Evolutionary conservation across 129 eudicot genomes (phyloP).

Genomic region (Saposhnikovia divaricata): DNA sequence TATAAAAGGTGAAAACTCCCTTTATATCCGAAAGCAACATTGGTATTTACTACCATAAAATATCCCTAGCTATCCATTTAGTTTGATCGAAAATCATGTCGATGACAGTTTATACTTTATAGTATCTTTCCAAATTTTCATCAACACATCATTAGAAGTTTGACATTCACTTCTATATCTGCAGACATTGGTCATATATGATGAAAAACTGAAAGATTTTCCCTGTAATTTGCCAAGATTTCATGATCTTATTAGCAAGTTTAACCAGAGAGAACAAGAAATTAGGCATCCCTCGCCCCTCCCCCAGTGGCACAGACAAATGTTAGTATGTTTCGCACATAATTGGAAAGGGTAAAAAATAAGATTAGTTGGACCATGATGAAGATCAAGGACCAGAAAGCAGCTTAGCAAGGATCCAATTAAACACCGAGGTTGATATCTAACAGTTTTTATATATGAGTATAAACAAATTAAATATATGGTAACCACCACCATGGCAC

Average conservation of each 20-base stretch:
- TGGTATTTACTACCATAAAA: not conserved
- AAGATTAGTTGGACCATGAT: too few relatives aligned
- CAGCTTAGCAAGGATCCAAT: not conserved
- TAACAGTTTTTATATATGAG: not conserved
- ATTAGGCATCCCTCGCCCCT: too few relatives aligned
- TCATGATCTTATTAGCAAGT: too few relatives aligned
- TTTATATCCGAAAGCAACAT: conserved; percentile 9
- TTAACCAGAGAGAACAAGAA: too few relatives aligned
- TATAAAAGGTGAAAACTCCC: not conserved
- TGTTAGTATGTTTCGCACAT: too few relatives aligned
- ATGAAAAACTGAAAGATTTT: too few relatives aligned
- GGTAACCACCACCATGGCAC: not conserved
- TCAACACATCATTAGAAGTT: not conserved
- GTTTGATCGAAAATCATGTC: not conserved
- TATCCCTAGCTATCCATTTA: not conserved
- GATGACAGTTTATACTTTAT: too few relatives aligned
- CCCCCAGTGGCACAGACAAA: too few relatives aligned
- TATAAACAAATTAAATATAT: not conserved
- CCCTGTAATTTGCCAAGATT: too few relatives aligned
- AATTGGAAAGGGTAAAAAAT: too few relatives aligned
- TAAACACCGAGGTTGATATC: not conserved
- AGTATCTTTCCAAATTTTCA: not conserved
- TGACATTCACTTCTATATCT: not conserved
- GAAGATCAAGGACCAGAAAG: not conserved
- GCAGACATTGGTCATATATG: not conserved